Evolutionary conservation across 2,329 filamentous ascomycete genomes (phyloP).

Genomic region (Pseudogymnoascus sp.): DNA sequence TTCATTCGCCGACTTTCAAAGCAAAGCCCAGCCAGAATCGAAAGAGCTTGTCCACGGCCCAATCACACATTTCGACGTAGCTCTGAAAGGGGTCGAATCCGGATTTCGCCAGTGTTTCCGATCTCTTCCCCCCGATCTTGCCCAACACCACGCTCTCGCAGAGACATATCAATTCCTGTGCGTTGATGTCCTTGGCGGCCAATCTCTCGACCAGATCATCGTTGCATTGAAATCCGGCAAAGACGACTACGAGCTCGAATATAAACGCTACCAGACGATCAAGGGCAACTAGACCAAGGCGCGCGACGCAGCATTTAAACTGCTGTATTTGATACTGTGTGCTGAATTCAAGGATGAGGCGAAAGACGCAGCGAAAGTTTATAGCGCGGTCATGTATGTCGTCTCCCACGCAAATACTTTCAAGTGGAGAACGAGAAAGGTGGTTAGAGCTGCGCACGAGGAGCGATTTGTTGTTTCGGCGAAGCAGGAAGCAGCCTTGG

Average conservation of each 20-base stretch:
- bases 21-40: conserved; percentile 22
- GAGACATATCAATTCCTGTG: conserved; percentile 25
- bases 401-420: conserved; percentile 25
- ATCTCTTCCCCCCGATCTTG: conserved; percentile 20
- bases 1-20: background rate
- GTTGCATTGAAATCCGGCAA: conserved; percentile 20
- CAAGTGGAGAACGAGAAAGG: conserved; percentile 21
- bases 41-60: conserved; percentile 20
- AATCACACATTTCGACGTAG: conserved; percentile 22
- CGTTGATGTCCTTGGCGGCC: conserved; percentile 19
- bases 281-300: conserved; percentile 16
- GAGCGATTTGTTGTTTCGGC: conserved; percentile 20
- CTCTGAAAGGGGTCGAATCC: conserved; percentile 25
- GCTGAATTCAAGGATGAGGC: conserved; percentile 19
- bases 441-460: conserved; percentile 23
- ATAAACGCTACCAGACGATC: conserved; percentile 10
- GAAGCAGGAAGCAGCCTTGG: conserved; percentile 23
- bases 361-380: conserved; percentile 21
- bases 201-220: conserved; percentile 21
- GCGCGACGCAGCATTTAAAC: conserved; percentile 23
- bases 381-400: conserved; percentile 23
- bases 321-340: conserved; percentile 22
- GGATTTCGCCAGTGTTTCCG: conserved; percentile 27
- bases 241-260: conserved; percentile 18
- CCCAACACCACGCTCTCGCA: conserved; percentile 22